These are phyloP conservation scores for Fibroporia radiculosa DNA, from an alignment of 768 basidiomycete genomes.

Conservation along the genomic window DNA sequence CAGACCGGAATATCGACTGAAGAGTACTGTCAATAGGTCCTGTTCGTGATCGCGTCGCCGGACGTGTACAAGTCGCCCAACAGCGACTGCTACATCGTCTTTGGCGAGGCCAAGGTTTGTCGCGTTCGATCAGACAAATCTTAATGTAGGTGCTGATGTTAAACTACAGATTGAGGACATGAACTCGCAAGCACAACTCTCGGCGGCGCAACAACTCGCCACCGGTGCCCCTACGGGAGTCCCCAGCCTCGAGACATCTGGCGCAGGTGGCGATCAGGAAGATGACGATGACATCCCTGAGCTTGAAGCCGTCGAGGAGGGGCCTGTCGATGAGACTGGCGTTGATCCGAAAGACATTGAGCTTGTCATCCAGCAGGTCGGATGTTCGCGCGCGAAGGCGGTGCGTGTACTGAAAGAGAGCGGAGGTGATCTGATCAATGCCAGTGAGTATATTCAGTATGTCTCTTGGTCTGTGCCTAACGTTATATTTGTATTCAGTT, in stretches of 20 bases:
- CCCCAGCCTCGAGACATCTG: constrained; percentile 42
- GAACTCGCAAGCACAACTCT: constrained; percentile 71
- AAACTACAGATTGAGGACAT: constrained; percentile 70
- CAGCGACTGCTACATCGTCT: constrained; percentile 98
- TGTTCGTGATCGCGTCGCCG: constrained; percentile 88
- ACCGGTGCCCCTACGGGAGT: constrained; percentile 37
- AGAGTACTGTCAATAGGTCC: constrained; percentile 39
- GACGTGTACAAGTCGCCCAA: constrained; percentile 98
- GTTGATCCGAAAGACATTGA: constrained; percentile 94
- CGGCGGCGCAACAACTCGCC: constrained; percentile 74
- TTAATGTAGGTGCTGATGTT: not conserved
- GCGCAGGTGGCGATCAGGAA: constrained; percentile 51
- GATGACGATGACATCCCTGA: constrained; percentile 74
- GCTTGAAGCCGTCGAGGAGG: constrained; percentile 75
- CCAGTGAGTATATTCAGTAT: constrained; percentile 57
- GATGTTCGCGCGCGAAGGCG: constrained; percentile 87
- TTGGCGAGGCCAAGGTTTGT: constrained; percentile 91
- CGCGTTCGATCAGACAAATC: not conserved
- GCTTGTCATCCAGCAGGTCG: constrained; percentile 86
- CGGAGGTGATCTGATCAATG: constrained; percentile 92
- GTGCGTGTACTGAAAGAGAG: constrained; percentile 85
- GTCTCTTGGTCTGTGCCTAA: not conserved
- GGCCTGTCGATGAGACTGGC: constrained; percentile 75
- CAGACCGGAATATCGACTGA: not conserved
- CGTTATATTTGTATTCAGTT: constrained; percentile 35